Evolutionary conservation across 306 rosid species (phyloP).

Genomic region (Sindora glabra): DNA sequence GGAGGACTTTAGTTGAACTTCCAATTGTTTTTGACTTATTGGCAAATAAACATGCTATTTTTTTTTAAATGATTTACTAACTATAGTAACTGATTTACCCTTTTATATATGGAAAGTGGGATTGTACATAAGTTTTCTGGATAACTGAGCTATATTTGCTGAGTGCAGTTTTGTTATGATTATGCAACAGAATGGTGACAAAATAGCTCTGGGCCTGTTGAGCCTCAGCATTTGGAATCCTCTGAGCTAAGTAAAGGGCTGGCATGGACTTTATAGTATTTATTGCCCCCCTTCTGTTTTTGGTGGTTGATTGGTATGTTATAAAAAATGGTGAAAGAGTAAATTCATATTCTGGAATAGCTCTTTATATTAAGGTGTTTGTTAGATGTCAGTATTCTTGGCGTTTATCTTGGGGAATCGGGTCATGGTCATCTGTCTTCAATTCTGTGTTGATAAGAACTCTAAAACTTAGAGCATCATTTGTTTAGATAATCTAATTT

Average conservation of each 20-base stretch:
- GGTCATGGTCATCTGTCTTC: no score
- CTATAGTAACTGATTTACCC: no score
- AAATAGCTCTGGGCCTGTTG: background rate
- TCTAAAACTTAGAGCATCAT: background rate
- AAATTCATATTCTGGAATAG: no score
- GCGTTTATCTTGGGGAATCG: background rate
- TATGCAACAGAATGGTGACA: background rate
- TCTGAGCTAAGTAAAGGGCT: background rate
- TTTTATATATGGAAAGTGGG: no score
- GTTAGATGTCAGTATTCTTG: background rate
- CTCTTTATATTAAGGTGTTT: background rate
- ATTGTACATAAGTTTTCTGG: background rate
- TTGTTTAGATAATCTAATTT: conserved; percentile 2
- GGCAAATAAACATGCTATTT: no score
- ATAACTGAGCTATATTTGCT: background rate
- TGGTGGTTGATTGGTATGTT: no score
- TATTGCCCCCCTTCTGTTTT: no score
- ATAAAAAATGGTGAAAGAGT: no score
- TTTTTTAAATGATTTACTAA: no score
- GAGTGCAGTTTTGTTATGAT: background rate
- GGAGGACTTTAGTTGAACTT: conserved; percentile 1
- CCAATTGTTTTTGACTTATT: background rate
- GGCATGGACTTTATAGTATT: background rate
- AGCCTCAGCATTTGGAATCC: background rate
- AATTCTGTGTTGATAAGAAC: no score